Percentiles rank a stretch among this genome's conserved stretches.
These are phyloP conservation scores for Dittrichia graveolens DNA, from an alignment of 129 eudicot species.

Conservation along the genomic window DNA sequence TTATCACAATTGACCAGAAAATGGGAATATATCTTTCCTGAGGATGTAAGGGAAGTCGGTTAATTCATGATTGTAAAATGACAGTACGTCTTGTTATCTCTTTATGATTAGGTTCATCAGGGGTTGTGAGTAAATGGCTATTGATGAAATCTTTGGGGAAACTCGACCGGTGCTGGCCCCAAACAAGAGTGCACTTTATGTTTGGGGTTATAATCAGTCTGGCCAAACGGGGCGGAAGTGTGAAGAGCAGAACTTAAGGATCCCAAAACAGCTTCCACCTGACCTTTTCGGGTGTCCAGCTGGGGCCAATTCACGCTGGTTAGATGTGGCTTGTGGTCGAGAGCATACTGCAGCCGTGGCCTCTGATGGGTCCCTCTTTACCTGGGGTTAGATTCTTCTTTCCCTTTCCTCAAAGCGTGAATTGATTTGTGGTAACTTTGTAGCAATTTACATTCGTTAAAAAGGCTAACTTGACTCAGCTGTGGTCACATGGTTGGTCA, in stretches of 20 bases:
- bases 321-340: constrained; percentile 91
- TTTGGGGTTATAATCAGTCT: constrained; percentile 92
- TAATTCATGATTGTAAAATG: constrained; percentile 8
- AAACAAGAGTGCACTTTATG: constrained; percentile 84
- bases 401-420: constrained; percentile 6
- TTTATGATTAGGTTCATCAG: constrained; percentile 26
- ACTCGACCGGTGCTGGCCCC: constrained; percentile 55
- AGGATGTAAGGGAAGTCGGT: not conserved
- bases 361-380: constrained; percentile 93
- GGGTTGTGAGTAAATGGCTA: constrained; percentile 54
- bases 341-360: constrained; percentile 95
- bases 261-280: constrained; percentile 88
- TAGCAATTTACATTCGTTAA: not conserved
- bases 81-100: not conserved
- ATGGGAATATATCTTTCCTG: not conserved
- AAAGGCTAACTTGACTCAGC: constrained; percentile 18
- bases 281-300: constrained; percentile 92
- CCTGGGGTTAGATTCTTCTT: constrained; percentile 76
- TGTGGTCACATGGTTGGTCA: constrained; percentile 33
- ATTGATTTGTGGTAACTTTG: constrained; percentile 21
- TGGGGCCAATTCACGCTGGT: constrained; percentile 78
- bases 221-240: constrained; percentile 92
- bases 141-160: constrained; percentile 83
- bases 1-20: constrained; percentile 3
- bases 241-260: constrained; percentile 68